phyloP scores from a whole-genome alignment of 768 basidiomycete species.

The Agrocybe chaxingu region DNA sequence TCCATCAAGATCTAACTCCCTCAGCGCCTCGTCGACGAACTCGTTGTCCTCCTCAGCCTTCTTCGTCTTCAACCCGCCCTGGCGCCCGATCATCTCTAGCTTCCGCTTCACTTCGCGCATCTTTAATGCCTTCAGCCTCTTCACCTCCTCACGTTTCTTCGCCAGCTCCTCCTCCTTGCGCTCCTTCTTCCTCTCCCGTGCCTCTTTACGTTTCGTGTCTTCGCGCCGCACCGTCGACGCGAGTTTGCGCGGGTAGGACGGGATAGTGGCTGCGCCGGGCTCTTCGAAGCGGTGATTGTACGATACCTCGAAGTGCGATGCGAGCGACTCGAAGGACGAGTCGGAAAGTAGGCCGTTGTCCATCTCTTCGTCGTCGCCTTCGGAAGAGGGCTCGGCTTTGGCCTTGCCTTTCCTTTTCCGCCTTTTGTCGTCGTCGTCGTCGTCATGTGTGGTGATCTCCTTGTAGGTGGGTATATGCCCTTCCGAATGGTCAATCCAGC shows the following conservation, averaged over 20 bases:
- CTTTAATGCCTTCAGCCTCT: constrained; percentile 79
- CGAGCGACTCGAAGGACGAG: constrained; percentile 76
- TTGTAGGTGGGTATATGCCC: constrained; percentile 80
- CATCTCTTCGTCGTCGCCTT: constrained; percentile 49
- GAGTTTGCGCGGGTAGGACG: constrained; percentile 75
- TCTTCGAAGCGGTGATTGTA: constrained; percentile 99
- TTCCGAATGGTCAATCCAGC: constrained; percentile 86
- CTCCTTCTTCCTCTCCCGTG: constrained; percentile 72
- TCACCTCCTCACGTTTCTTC: constrained; percentile 77
- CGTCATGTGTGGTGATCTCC: constrained; percentile 55
- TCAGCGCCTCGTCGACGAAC: constrained; percentile 46
- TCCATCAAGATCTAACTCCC: constrained; percentile 79
- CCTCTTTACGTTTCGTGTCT: constrained; percentile 79
- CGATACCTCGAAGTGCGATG: constrained; percentile 89
- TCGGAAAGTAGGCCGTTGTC: constrained; percentile 35
- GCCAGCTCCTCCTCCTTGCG: constrained; percentile 77
- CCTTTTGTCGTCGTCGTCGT: constrained; percentile 18
- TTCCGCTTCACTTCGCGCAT: constrained; percentile 76
- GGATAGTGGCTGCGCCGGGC: constrained; percentile 54
- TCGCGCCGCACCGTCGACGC: constrained; percentile 62
- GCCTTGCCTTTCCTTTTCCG: constrained; percentile 25
- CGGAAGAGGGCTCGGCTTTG: constrained; percentile 28
- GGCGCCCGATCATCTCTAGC: constrained; percentile 66
- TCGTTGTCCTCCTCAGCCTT: constrained; percentile 33
- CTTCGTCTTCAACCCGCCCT: constrained; percentile 55